Percentiles rank a stretch among this genome's conserved stretches.
phyloP scores from a whole-genome alignment of 1,284 basidiomycete species.

The Apiotrichum mycotoxinovorans region DNA sequence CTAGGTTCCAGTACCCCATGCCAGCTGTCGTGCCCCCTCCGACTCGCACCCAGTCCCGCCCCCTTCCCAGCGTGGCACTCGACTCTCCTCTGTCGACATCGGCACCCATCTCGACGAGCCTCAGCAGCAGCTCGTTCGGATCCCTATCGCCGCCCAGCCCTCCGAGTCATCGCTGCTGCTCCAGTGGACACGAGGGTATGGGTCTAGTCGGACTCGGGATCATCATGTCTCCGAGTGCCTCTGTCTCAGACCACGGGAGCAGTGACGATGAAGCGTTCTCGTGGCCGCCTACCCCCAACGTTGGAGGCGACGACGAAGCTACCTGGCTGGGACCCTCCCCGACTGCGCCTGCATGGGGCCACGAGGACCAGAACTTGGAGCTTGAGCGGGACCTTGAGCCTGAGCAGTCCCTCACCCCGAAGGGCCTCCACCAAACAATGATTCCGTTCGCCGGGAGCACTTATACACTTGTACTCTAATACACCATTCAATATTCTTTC shows the following conservation, averaged over 20 bases:
- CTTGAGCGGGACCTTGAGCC: background rate
- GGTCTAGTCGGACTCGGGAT: slow-evolving; percentile 21
- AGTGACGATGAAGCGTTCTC: slow-evolving; percentile 15
- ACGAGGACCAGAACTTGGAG: background rate
- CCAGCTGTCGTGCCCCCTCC: background rate
- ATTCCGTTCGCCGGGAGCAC: background rate
- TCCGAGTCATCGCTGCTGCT: slow-evolving; percentile 9
- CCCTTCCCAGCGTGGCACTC: background rate
- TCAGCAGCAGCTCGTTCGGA: background rate
- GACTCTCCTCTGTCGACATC: background rate
- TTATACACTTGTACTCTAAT: slow-evolving; percentile 1
- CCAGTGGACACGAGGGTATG: background rate
- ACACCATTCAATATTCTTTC: background rate
- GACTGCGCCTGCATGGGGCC: background rate
- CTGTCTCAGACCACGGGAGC: slow-evolving; percentile 11
- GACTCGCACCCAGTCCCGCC: background rate
- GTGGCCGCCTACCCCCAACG: slow-evolving; percentile 17
- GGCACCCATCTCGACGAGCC: background rate
- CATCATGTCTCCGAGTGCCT: slow-evolving; percentile 10
- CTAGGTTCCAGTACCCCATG: slow-evolving; percentile 23
- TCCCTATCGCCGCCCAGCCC: background rate
- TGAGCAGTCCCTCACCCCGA: slow-evolving; percentile 2
- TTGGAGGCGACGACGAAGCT: slow-evolving; percentile 5
- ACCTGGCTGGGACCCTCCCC: background rate
- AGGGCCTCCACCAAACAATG: background rate